Conservation (phyloP, 2,329 filamentous ascomycete genomes). For the Aspergillus clavatus region DNA sequence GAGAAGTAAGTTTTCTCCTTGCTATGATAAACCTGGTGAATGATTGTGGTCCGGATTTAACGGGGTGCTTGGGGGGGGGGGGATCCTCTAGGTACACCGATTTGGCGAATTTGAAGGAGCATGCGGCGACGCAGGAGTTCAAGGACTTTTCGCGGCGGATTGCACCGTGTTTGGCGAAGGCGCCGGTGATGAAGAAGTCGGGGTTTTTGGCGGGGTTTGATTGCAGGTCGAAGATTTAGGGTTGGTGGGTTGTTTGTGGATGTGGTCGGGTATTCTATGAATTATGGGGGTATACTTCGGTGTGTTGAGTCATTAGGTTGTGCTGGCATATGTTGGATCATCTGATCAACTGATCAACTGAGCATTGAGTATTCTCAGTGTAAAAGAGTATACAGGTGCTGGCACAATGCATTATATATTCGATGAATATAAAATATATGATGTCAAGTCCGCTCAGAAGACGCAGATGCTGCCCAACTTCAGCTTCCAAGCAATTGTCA, state of each 20-base stretch:
- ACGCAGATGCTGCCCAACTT: neutral
- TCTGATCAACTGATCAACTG: no score
- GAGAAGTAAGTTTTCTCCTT: constrained; percentile 14
- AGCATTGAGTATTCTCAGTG: no score
- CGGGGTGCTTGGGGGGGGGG: no score
- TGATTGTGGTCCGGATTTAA: no score
- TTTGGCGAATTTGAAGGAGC: constrained; percentile 13
- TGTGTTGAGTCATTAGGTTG: no score
- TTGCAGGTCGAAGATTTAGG: constrained; percentile 12
- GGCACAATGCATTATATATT: neutral
- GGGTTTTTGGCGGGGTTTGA: constrained; percentile 15
- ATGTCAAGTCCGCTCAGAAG: neutral
- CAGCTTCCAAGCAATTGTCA: neutral
- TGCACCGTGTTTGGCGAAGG: constrained; percentile 10
- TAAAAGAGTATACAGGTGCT: neutral
- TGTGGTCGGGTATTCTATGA: no score
- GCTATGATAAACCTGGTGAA: neutral
- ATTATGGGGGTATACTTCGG: no score
- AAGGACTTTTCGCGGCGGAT: constrained; percentile 13
- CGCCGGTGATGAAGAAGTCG: constrained; percentile 14
- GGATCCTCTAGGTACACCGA: constrained; percentile 18
- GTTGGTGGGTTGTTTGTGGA: no score
- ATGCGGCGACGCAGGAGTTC: constrained; percentile 12
- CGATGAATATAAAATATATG: neutral
- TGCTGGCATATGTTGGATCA: no score